Base-by-base conservation (phyloP, 2,329 filamentous ascomycete species). In the Teratosphaeria zuluensis region DNA sequence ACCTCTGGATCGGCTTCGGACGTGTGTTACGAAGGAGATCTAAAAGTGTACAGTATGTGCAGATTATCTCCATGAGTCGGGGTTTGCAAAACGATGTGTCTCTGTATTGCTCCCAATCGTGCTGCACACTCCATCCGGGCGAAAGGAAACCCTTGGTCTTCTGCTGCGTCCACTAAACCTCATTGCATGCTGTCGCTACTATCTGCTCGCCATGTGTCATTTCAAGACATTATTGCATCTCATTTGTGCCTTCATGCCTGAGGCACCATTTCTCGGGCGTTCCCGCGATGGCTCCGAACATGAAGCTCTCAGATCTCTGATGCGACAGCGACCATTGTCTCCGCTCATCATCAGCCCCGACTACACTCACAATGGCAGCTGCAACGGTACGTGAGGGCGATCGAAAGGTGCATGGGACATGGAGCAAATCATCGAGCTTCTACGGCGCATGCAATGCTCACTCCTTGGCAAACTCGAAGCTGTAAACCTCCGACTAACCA, bases 331-430 rank as follows among this genome's bases (percentile, higher is more conserved):
- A n/a, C 16, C 24, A 31, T 38, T 21, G 24, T 53, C 55, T 57
- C 55, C 42, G 48, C 55, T 52, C 55, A 52, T 28, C 32, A 52
- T 42, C 56, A 51, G 54, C 46, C 9, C 48, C 35, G 51, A 58
- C 24, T 19, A 58, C 55, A 56, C 35, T 62, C 64, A 69, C 64
- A 66, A 69, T 69, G 68, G 68, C 68, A 65, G 68, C 66, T 56
- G 65, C 42, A 48, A 48, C 66, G 60, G 68, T 69, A 68, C 51
- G 68, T 66, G 61, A 19, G 42, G 42, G n/a, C n/a, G 42, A 8
- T 7, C 21, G 19, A 9, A n/a, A 5, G 9, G 1, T 19, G 42
- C 3, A 9, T 21, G 42, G n/a, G 16, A 9, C 8, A 16, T 1
- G 35, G 5, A 16, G 35, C 35, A 2, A 4, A 42, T 12, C 35